These are phyloP conservation scores for Calonectria fujianensis DNA, from an alignment of 2,329 filamentous ascomycete genomes.

Conservation along the genomic window DNA sequence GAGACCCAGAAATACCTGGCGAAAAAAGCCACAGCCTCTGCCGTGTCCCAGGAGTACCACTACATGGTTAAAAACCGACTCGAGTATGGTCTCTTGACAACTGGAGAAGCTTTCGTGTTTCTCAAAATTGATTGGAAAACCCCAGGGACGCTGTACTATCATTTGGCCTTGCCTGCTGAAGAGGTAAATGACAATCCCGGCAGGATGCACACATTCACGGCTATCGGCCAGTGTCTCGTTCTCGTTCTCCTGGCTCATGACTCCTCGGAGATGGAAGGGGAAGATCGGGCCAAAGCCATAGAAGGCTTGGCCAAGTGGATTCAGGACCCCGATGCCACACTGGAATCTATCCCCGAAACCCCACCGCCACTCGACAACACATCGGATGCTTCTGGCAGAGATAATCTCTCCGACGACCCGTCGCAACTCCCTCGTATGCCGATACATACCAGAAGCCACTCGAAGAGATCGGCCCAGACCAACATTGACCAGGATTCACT, in stretches of 20 bases:
- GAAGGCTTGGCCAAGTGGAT: not conserved
- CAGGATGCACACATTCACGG: not conserved
- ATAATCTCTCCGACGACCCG: too few relatives aligned
- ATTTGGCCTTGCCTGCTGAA: not conserved
- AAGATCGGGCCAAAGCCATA: not conserved
- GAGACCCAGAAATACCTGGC: not conserved
- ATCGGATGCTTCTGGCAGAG: not conserved
- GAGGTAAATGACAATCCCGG: not conserved
- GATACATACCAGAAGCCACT: too few relatives aligned
- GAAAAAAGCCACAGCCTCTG: not conserved
- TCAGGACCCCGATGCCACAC: not conserved
- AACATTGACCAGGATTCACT: too few relatives aligned
- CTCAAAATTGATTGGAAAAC: not conserved
- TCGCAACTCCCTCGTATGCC: too few relatives aligned
- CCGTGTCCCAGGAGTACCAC: not conserved
- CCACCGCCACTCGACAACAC: not conserved
- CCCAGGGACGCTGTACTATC: not conserved
- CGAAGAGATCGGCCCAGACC: too few relatives aligned
- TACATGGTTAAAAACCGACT: not conserved
- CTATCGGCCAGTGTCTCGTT: not conserved
- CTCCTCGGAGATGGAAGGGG: too few relatives aligned
- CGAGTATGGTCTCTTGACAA: not conserved
- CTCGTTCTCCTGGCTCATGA: not conserved
- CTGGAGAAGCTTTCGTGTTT: not conserved
- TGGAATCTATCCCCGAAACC: not conserved